These are phyloP conservation scores for Filosporella fistucella DNA, from an alignment of 495 filamentous ascomycete genomes.

Conservation along the genomic window DNA sequence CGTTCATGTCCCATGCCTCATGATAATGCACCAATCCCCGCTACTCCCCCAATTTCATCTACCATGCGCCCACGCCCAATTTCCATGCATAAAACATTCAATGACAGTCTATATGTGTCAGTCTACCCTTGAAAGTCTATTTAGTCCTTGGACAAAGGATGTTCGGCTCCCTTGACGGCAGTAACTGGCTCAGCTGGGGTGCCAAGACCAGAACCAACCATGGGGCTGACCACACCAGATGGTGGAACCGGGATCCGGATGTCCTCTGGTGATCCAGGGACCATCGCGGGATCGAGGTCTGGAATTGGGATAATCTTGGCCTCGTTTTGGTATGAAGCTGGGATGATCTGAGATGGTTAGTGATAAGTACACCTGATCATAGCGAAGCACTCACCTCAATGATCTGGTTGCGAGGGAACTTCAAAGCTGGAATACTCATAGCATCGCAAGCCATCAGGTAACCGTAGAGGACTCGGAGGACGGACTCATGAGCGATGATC, in stretches of 20 bases:
- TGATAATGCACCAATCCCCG: no score
- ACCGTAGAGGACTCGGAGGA: constrained; percentile 91
- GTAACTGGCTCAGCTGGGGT: no score
- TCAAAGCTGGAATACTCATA: constrained; percentile 88
- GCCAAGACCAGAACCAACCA: constrained; percentile 16
- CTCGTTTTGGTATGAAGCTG: constrained; percentile 94
- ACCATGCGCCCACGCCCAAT: no score
- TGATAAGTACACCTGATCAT: neutral
- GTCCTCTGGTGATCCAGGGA: constrained; percentile 70
- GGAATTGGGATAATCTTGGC: constrained; percentile 81
- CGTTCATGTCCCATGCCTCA: no score
- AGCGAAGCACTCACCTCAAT: constrained; percentile 61
- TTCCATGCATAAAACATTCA: no score
- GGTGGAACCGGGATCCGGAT: constrained; percentile 68
- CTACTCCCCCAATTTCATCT: no score
- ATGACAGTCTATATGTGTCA: no score
- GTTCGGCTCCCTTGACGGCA: no score
- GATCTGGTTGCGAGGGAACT: constrained; percentile 94
- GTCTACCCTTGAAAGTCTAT: no score
- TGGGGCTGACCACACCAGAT: constrained; percentile 19
- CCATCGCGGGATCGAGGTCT: constrained; percentile 52
- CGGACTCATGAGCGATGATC: constrained; percentile 97
- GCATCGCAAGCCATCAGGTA: constrained; percentile 99
- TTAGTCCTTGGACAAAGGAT: no score
- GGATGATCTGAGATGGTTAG: constrained; percentile 65